Conservation (phyloP, 169 alveolate genomes). For the Condylostoma magnum region DNA sequence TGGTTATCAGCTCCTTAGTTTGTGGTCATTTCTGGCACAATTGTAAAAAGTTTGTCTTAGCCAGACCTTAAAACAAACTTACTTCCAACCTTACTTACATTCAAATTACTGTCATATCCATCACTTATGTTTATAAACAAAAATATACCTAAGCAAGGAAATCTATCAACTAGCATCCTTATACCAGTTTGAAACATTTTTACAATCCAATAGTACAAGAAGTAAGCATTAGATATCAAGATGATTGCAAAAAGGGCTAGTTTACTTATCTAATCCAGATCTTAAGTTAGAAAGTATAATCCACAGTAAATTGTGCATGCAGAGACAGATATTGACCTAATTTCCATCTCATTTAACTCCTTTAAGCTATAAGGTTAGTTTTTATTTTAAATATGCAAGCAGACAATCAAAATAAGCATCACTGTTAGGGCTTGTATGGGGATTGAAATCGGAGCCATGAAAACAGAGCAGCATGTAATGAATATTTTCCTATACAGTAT, state of each 20-base stretch:
- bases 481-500: conserved; percentile 39
- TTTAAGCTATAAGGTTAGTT: conserved; percentile 33
- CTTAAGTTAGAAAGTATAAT: conserved; percentile 30
- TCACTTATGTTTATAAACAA: no score
- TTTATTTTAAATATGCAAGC: conserved; percentile 19
- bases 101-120: no score
- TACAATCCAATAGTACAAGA: background rate
- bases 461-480: conserved; percentile 30
- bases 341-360: background rate
- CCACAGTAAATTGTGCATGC: conserved; percentile 10
- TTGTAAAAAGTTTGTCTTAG: no score
- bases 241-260: background rate
- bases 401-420: conserved; percentile 27
- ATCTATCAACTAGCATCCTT: no score
- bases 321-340: background rate
- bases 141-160: no score
- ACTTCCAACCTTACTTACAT: no score
- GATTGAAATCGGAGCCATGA: conserved; percentile 16
- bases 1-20: no score
- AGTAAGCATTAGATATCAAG: background rate
- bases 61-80: no score
- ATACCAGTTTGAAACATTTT: background rate
- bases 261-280: background rate
- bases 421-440: conserved; percentile 37
- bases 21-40: no score